Evolutionary conservation across 2,329 filamentous ascomycete genomes (phyloP).

Genomic region (Fusarium nurragi): DNA sequence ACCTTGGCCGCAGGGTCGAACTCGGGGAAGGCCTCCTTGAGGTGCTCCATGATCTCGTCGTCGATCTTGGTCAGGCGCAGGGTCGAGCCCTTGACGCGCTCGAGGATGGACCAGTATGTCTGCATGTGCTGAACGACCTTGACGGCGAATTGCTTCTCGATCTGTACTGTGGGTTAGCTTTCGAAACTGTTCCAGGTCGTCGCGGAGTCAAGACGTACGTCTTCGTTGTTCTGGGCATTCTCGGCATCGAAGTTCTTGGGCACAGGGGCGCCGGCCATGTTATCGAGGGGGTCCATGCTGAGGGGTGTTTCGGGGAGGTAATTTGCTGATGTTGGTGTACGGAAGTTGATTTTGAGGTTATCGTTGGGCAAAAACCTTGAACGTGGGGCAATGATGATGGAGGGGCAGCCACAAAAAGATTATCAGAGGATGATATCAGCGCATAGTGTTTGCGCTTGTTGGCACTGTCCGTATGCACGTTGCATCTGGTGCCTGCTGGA

Average conservation of each 20-base stretch:
- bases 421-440: constrained; percentile 44
- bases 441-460: constrained; percentile 40
- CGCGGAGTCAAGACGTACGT: constrained; percentile 54
- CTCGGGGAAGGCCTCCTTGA: constrained; percentile 88
- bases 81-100: constrained; percentile 87
- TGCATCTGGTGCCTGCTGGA: constrained; percentile 29
- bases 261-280: constrained; percentile 49
- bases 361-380: constrained; percentile 42
- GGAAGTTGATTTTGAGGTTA: constrained; percentile 16
- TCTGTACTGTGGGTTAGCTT: constrained; percentile 61
- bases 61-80: constrained; percentile 93
- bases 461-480: constrained; percentile 19
- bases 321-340: constrained; percentile 2
- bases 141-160: constrained; percentile 99
- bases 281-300: constrained; percentile 52
- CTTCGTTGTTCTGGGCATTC: constrained; percentile 64
- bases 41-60: constrained; percentile 92
- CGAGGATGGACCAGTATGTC: constrained; percentile 96
- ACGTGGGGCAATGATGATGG: constrained; percentile 46
- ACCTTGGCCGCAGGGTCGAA: constrained; percentile 85
- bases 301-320: background rate
- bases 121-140: constrained; percentile 97
- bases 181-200: background rate
- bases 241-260: constrained; percentile 70
- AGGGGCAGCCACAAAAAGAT: constrained; percentile 41